These are phyloP conservation scores for Colletotrichum magnum DNA, from an alignment of 2,329 filamentous ascomycete genomes.

Conservation along the genomic window DNA sequence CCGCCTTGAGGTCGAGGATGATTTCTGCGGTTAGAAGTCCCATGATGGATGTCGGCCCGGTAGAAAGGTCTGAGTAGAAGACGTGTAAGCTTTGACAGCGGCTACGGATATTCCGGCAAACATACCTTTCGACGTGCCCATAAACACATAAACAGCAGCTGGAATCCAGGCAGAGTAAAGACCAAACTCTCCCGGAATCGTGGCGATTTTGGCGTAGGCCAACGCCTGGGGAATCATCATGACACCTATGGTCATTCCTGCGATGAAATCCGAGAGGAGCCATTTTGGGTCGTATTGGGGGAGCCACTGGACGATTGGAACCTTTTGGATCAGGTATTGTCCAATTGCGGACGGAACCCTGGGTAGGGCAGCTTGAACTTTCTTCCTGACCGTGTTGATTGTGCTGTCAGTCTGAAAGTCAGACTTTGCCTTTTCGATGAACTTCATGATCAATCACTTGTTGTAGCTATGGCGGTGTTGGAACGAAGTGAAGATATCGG, in stretches of 20 bases:
- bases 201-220: constrained; percentile 75
- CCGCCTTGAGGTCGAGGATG: constrained; percentile 63
- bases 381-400: constrained; percentile 51
- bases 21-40: constrained; percentile 75
- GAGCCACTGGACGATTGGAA: constrained; percentile 74
- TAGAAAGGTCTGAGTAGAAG: constrained; percentile 65
- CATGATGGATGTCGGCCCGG: constrained; percentile 75
- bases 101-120: rapidly evolving
- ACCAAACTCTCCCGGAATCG: constrained; percentile 72
- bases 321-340: constrained; percentile 72
- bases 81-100: neutral
- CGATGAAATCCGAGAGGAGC: constrained; percentile 73
- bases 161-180: constrained; percentile 73
- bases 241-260: constrained; percentile 72
- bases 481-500: neutral
- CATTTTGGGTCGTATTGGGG: constrained; percentile 73
- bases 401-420: constrained; percentile 56
- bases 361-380: constrained; percentile 47
- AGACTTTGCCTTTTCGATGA: constrained; percentile 45
- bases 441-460: constrained; percentile 40
- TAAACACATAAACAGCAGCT: constrained; percentile 69
- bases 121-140: constrained; percentile 73
- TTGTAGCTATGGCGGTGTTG: neutral
- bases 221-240: constrained; percentile 74
- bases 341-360: constrained; percentile 65